Evolutionary conservation across 148 eudicot genomes (phyloP).

Genomic region (Pharnaceum exiguum): DNA sequence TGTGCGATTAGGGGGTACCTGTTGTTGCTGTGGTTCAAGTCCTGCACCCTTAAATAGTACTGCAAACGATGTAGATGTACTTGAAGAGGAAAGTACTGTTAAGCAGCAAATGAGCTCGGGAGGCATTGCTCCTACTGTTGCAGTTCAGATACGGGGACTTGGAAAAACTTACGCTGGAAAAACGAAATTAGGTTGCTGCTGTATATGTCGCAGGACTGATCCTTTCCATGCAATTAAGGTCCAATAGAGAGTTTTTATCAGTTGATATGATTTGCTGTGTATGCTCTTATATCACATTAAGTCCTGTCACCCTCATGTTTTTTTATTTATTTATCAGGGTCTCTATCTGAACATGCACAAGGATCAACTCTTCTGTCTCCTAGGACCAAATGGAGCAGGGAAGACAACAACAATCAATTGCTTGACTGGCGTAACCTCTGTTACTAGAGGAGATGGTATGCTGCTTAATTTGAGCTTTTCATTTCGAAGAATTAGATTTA

Average conservation of each 20-base stretch:
- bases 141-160: slow-evolving; percentile 84
- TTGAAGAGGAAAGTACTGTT: slow-evolving; percentile 65
- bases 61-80: slow-evolving; percentile 72
- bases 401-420: slow-evolving; percentile 84
- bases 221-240: slow-evolving; percentile 69
- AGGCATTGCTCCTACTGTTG: slow-evolving; percentile 46
- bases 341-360: slow-evolving; percentile 61
- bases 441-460: slow-evolving; percentile 84
- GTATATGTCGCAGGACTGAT: slow-evolving; percentile 46
- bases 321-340: slow-evolving; percentile 49
- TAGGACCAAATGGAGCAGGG: slow-evolving; percentile 98
- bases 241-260: too few species aligned
- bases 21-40: slow-evolving; percentile 43
- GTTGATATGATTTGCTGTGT: too few species aligned
- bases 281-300: too few species aligned
- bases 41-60: slow-evolving; percentile 28
- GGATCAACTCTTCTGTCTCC: slow-evolving; percentile 85
- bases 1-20: slow-evolving; percentile 41
- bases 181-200: slow-evolving; percentile 42
- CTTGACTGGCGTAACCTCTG: slow-evolving; percentile 75
- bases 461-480: background rate
- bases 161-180: slow-evolving; percentile 58
- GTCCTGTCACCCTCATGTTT: too few species aligned
- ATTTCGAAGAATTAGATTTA: background rate
- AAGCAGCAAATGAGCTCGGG: slow-evolving; percentile 52